Evolutionary conservation across 345 rosid species (phyloP), one percentile per base, ranked within the genome.

Genomic region (Syzygium oleosum): DNA sequence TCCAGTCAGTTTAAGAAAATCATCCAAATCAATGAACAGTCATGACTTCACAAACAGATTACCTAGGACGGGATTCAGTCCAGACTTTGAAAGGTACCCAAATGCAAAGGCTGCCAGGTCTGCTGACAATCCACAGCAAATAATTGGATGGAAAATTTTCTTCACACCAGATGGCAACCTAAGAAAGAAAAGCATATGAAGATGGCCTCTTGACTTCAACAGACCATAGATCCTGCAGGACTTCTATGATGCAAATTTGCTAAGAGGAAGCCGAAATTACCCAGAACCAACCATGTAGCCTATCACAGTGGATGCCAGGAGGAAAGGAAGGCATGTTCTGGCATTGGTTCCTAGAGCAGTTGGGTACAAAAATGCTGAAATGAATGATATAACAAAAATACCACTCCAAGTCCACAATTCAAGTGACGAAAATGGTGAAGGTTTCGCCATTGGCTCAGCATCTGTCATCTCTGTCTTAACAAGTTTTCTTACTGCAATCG

Each of bases 381-480:
- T 90, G 88, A 97, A 97, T 86, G 99, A 97, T 12, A 86, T 85
- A 65, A 96, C 90, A 88, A 96, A 96, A 91, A 96, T 87, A 43
- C 94, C 99, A 91, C 91, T 91, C 98, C 99, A 97, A 79, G 91
- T 79, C 98, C 93, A 95, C 55, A 96, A n/a, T 86, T 97, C 99
- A 65, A 92, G 58, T 12, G 93, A 59, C 41, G 98, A 93, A 90
- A 96, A 97, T 8, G 99, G 96, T 0, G 98, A 91, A 25, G 99
- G 97, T 89, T 94, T 97, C 14, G 91, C 88, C 99, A 97, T 97
- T 53, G 99, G 99, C 88, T 97, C 99, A 2, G 99, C 97, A 85
- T 97, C 99, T 2, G 61, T 92, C 99, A 97, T 94, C 88, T 97
- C 95, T 59, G 99, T 96, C 87, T 93, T 95, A 80, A 95, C 99